Percentiles rank a stretch among this genome's conserved stretches.
Conservation (phyloP, 169 alveolate genomes). For the Theileria annulata region DNA sequence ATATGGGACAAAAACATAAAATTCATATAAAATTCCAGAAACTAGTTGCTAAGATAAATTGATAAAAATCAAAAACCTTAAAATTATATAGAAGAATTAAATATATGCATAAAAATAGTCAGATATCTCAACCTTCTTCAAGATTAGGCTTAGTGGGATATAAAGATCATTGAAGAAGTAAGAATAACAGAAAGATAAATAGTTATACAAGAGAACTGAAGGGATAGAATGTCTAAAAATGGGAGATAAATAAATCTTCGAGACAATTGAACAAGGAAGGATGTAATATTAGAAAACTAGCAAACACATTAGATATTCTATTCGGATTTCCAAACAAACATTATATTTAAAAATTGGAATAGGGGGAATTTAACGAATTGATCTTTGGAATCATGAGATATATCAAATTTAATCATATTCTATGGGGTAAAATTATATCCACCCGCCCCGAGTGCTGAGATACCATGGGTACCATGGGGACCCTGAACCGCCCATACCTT, state of each 20-base stretch:
- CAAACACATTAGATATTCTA: not conserved
- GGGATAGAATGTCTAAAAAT: not conserved
- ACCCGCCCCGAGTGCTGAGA: slow-evolving; percentile 47
- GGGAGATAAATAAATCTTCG: not conserved
- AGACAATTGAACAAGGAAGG: not conserved
- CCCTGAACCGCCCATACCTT: slow-evolving; percentile 61
- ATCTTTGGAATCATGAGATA: not conserved
- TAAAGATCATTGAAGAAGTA: not conserved
- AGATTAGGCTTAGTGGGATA: not conserved
- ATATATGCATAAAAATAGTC: too few relatives aligned
- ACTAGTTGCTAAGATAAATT: not conserved
- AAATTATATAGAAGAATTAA: too few relatives aligned
- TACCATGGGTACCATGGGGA: slow-evolving; percentile 15
- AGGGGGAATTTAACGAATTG: not conserved
- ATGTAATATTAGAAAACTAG: too few relatives aligned
- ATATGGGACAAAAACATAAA: not conserved
- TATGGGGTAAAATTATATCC: slow-evolving; percentile 9
- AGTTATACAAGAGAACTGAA: too few relatives aligned
- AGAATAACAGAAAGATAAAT: too few relatives aligned
- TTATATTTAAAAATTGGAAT: too few relatives aligned
- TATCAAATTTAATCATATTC: not conserved
- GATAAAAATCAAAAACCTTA: not conserved
- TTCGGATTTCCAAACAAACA: not conserved
- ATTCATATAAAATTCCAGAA: not conserved
- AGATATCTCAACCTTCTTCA: not conserved